These are phyloP conservation scores for Hysterangium stoloniferum DNA, from an alignment of 768 basidiomycete genomes.

Conservation along the genomic window DNA sequence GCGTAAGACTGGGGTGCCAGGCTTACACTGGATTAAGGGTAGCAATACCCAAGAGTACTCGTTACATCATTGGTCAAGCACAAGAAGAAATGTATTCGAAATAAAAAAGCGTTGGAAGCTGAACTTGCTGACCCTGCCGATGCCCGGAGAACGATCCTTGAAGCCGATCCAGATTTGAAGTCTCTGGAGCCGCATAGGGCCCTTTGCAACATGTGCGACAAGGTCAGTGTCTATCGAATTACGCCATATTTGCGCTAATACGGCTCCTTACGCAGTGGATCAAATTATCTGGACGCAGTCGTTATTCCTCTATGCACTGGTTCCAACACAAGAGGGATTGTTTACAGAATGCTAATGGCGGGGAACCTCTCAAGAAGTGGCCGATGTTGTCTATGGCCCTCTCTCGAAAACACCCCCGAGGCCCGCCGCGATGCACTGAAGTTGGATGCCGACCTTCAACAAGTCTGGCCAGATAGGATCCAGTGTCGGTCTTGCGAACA, in stretches of 20 bases:
- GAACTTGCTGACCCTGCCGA: not conserved
- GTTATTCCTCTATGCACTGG: constrained; percentile 10
- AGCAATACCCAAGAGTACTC: constrained; percentile 63
- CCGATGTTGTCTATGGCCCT: not conserved
- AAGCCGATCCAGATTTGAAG: constrained; percentile 1
- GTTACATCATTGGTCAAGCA: constrained; percentile 67
- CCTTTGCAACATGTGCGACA: constrained; percentile 4
- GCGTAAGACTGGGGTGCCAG: too few species aligned
- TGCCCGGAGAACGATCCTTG: not conserved
- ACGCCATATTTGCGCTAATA: not conserved
- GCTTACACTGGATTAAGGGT: too few species aligned
- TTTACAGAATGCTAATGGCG: not conserved
- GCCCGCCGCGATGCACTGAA: not conserved
- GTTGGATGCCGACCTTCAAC: constrained; percentile 1
- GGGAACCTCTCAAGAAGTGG: too few species aligned
- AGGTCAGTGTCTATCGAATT: not conserved
- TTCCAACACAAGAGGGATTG: constrained; percentile 6
- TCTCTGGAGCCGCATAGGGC: constrained; percentile 5
- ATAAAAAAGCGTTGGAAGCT: not conserved
- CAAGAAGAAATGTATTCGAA: constrained; percentile 7
- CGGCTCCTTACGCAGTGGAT: not conserved
- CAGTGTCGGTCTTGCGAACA: constrained; percentile 2
- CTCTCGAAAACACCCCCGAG: not conserved
- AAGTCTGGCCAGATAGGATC: constrained; percentile 1
- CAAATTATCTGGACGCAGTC: constrained; percentile 7